Percentiles rank a stretch among this genome's conserved stretches.
phyloP scores from a whole-genome alignment of 2,329 filamentous ascomycete genomes.

The Eurotiales sp. region DNA sequence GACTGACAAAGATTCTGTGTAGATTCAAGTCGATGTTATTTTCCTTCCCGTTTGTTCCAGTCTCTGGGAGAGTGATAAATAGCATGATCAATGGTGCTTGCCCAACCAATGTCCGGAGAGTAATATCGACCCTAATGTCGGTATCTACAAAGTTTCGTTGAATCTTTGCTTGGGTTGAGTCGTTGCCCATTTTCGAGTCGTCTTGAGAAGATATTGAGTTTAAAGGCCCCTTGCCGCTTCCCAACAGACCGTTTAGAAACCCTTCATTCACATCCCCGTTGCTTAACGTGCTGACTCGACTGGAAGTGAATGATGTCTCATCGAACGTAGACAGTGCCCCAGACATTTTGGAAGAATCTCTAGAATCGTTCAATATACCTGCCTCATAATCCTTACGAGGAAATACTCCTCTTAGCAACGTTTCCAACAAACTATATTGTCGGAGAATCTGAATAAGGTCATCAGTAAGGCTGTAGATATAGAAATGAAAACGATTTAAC shows the following conservation, averaged over 20 bases:
- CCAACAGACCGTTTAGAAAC: slow-evolving; percentile 56
- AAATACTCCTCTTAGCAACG: slow-evolving; percentile 36
- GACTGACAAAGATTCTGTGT: slow-evolving; percentile 30
- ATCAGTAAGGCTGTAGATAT: not conserved
- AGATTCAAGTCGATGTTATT: slow-evolving; percentile 15
- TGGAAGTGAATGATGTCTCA: slow-evolving; percentile 15
- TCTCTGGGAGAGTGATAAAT: slow-evolving; percentile 24
- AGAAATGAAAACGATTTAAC: slow-evolving; percentile 8
- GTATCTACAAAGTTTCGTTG: not conserved
- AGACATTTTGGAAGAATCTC: slow-evolving; percentile 8
- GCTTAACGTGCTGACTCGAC: slow-evolving; percentile 31
- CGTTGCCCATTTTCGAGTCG: not conserved
- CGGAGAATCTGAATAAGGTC: slow-evolving; percentile 34
- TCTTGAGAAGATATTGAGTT: not conserved
- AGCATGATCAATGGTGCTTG: slow-evolving; percentile 37
- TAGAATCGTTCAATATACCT: slow-evolving; percentile 6
- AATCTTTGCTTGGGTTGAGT: not conserved
- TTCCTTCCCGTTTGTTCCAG: not conserved
- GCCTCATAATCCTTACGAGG: slow-evolving; percentile 8
- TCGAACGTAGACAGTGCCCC: slow-evolving; percentile 11
- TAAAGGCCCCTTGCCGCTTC: slow-evolving; percentile 6
- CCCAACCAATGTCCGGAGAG: slow-evolving; percentile 35
- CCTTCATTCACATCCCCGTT: slow-evolving; percentile 40
- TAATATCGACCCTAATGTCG: slow-evolving; percentile 35
- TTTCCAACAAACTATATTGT: slow-evolving; percentile 42